Conservation (phyloP, 2,329 filamentous ascomycete genomes). For the Colletotrichum godetiae region DNA sequence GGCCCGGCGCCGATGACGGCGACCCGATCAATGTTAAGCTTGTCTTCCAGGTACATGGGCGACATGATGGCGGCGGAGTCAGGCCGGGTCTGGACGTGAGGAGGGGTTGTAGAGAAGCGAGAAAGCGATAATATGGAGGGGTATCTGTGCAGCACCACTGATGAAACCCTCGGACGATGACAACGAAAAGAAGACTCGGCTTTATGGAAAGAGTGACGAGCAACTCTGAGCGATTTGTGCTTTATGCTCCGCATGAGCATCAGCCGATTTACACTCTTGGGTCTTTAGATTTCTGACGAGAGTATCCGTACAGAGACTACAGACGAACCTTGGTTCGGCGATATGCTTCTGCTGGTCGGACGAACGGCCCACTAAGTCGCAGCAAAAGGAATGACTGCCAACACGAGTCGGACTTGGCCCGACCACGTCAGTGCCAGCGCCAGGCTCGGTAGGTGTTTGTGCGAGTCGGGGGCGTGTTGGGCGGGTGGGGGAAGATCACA, state of each 20-base stretch:
- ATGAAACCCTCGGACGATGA: background rate
- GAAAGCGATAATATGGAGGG: background rate
- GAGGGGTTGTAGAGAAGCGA: background rate
- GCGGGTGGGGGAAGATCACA: background rate
- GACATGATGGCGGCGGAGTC: constrained; percentile 34
- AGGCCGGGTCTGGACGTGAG: background rate
- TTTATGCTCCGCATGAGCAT: background rate
- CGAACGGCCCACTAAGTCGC: background rate
- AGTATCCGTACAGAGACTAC: background rate
- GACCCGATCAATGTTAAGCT: constrained; percentile 57
- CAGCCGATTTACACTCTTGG: constrained; percentile 16
- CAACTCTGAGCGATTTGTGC: background rate
- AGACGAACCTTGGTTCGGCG: background rate
- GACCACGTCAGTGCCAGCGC: constrained; percentile 23
- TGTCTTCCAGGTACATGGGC: constrained; percentile 32
- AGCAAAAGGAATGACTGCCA: background rate
- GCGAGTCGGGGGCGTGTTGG: background rate
- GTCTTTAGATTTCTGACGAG: background rate
- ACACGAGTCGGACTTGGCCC: constrained; percentile 28
- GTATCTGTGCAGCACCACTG: background rate
- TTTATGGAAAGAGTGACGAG: constrained; percentile 6
- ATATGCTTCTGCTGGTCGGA: constrained; percentile 8
- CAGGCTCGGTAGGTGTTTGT: background rate
- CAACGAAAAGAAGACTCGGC: background rate
- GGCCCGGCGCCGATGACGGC: constrained; percentile 81